phyloP scores from a whole-genome alignment of 345 rosid species.

The Acer yangbiense region DNA sequence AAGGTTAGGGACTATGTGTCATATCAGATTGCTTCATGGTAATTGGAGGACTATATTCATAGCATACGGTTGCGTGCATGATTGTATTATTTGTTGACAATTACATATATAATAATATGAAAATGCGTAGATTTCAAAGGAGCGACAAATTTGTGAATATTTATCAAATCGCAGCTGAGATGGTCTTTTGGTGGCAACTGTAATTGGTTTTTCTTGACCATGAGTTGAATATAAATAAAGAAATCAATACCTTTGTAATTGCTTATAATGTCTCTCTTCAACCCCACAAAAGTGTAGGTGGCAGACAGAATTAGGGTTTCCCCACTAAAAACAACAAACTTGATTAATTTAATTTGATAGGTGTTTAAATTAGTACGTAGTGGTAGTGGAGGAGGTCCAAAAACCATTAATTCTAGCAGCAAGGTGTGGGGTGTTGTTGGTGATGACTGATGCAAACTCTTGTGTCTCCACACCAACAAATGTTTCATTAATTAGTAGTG shows the following conservation, averaged over 20 bases:
- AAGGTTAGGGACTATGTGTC: neutral
- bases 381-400: slow-evolving; percentile 29
- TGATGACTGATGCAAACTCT: slow-evolving; percentile 10
- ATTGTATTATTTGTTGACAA: neutral
- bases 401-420: slow-evolving; percentile 15
- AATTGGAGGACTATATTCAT: neutral
- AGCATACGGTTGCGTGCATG: neutral
- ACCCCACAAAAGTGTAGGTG: slow-evolving; percentile 31
- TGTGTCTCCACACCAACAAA: neutral
- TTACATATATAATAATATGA: no score
- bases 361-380: slow-evolving; percentile 1
- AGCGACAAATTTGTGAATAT: neutral
- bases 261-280: slow-evolving; percentile 32
- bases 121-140: neutral
- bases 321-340: slow-evolving; percentile 27
- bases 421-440: slow-evolving; percentile 2
- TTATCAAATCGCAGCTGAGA: neutral
- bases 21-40: neutral
- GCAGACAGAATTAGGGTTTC: slow-evolving; percentile 65
- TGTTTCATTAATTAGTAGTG: neutral
- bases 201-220: no score
- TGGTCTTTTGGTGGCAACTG: neutral
- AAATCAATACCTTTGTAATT: slow-evolving; percentile 30
- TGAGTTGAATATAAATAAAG: neutral
- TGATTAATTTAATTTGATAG: slow-evolving; percentile 17